phyloP scores from a whole-genome alignment of 2,329 filamentous ascomycete species.

The Colletotrichum sojae region DNA sequence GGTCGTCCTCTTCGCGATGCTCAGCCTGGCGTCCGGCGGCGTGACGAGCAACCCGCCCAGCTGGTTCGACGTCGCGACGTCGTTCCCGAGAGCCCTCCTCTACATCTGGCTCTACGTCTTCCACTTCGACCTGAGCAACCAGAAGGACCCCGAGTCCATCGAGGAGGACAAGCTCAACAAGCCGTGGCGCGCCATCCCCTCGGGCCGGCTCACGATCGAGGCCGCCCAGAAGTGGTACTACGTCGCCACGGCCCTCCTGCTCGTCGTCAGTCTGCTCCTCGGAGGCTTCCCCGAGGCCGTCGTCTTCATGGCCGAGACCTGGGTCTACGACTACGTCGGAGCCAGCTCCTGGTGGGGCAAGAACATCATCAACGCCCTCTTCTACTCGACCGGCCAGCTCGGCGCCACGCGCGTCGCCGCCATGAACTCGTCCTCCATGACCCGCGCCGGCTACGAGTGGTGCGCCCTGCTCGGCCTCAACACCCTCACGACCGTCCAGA shows the following conservation, averaged over 20 bases:
- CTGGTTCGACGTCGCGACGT: conserved; percentile 5
- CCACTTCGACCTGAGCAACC: conserved; percentile 56
- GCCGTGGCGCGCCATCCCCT: conserved; percentile 51
- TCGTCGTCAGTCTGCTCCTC: conserved; percentile 45
- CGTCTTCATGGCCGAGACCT: conserved; percentile 51
- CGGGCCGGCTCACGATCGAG: conserved; percentile 47
- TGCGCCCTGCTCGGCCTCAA: conserved; percentile 41
- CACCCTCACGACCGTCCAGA: conserved; percentile 43
- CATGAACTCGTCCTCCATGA: conserved; percentile 30
- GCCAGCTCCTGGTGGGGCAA: conserved; percentile 49
- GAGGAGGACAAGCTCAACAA: conserved; percentile 58
- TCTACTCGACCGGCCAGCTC: conserved; percentile 31
- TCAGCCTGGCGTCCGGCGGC: conserved; percentile 8
- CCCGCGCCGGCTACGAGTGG: conserved; percentile 42
- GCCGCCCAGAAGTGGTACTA: conserved; percentile 46
- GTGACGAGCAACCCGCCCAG: conserved; percentile 7
- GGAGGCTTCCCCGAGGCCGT: conserved; percentile 46
- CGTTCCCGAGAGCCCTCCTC: conserved; percentile 7
- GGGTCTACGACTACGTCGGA: conserved; percentile 58
- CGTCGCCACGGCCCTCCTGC: conserved; percentile 42
- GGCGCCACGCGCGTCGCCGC: conserved; percentile 8
- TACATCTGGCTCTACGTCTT: conserved; percentile 20
- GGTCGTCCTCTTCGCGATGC: conserved; percentile 14
- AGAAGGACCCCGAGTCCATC: conserved; percentile 50
- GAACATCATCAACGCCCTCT: conserved; percentile 42